These are phyloP conservation scores for Oidiodendron maius DNA, from an alignment of 495 filamentous ascomycete species.

Conservation along the genomic window DNA sequence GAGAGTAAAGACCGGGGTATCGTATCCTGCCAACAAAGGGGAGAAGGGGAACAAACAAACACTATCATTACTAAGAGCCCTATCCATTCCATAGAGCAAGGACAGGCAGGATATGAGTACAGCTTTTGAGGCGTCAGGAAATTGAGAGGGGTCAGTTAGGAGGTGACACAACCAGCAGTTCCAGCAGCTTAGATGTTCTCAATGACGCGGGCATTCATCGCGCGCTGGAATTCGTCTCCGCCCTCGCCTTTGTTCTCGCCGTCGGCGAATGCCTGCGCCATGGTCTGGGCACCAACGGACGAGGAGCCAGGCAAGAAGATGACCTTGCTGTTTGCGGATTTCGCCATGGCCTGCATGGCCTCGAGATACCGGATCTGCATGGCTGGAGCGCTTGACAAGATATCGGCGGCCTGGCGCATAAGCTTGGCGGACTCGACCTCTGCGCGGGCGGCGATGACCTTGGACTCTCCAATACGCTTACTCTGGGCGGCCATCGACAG, in stretches of 20 bases:
- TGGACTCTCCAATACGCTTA: conserved; percentile 97
- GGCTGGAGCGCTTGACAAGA: conserved; percentile 83
- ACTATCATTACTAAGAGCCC: too few species aligned
- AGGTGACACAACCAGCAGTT: too few species aligned
- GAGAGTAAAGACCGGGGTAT: too few species aligned
- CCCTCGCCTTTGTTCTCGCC: conserved; percentile 10
- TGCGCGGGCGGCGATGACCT: conserved; percentile 93
- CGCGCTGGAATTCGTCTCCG: conserved; percentile 67
- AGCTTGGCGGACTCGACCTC: conserved; percentile 96
- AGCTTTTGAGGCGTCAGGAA: too few species aligned
- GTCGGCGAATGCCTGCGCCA: conserved; percentile 14
- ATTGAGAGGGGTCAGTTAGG: too few species aligned
- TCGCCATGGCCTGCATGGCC: conserved; percentile 99
- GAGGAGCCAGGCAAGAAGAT: conserved; percentile 75
- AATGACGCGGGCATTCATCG: conserved; percentile 78
- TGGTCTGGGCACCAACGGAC: conserved; percentile 22
- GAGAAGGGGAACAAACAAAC: too few species aligned
- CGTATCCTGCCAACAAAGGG: too few species aligned
- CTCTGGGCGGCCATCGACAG: conserved; percentile 99
- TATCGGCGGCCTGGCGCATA: conserved; percentile 98
- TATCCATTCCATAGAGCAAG: too few species aligned
- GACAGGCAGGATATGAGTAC: too few species aligned
- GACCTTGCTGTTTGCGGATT: conserved; percentile 91
- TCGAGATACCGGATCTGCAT: conserved; percentile 99
- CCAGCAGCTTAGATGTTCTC: conserved; percentile 92